Base-by-base conservation (phyloP, 441 rosid species). In the Brassica hybrid region DNA sequence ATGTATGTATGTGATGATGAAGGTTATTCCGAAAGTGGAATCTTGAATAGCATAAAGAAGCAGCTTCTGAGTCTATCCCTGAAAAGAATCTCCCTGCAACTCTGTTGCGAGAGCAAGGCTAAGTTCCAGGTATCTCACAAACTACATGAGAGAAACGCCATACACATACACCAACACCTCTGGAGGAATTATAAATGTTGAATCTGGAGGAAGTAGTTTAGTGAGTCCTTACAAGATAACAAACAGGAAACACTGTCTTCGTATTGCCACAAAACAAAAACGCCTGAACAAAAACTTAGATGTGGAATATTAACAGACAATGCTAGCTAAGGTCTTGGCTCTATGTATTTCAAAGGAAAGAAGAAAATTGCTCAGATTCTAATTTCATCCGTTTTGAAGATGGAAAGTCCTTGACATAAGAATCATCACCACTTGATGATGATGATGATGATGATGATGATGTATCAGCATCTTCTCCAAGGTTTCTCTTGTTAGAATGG, bases 91-190 rank as follows among this genome's bases (percentile, higher is more conserved):
- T 76, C n/a, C 78, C 85, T n/a, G 72, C 87, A 69, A 88, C 94
- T 32, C 78, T 94, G 67, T 92, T 82, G 96, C 96, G 45, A 86
- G 85, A 74, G 91, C 92, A 63, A 85, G 97, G 80, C 78, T 81
- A 18, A 75, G 84, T 54, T 75, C 82, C 72, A 75, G 6, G 84
- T 77, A 74, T 84, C 83, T 73, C 64, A 69, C 61, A 67, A 54
- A 69, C 48, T 66, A 6, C 68, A 66, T 3, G 63, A 83, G 58
- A 75, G 72, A 50, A 75, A 56, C 65, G 57, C 23, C 59, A 38
- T 56, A 62, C 56, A 43, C 63, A 19, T 13, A 36, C 65, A 52
- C 74, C 16, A 68, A 67, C 41, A 56, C 67, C 67, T 74, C 45
- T 34, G 38, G 8, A 34, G 38, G 38, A 34, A 34, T 34, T 2